A percentile compares a stretch with the other conserved stretches of the same genome.
These are phyloP conservation scores for Kwoniella pini DNA, from an alignment of 768 basidiomycete genomes.

Conservation along the genomic window DNA sequence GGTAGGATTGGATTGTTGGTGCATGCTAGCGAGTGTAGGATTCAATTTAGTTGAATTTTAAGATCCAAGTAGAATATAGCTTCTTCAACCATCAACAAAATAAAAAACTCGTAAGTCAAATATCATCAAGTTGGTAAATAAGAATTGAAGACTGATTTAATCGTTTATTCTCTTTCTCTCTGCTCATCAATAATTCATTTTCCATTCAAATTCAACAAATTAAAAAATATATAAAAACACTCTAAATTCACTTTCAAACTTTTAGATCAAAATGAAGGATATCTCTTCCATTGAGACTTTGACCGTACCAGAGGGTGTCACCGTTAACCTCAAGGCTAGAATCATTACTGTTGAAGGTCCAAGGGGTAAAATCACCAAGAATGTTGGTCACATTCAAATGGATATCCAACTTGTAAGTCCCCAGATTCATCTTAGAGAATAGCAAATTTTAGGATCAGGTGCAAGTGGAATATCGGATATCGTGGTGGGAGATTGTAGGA, in stretches of 20 bases:
- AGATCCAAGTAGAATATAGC: not conserved
- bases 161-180: not conserved
- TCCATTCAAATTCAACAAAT: too few relatives aligned
- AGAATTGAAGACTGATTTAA: not conserved
- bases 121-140: not conserved
- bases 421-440: too few relatives aligned
- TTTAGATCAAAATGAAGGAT: conserved; percentile 53
- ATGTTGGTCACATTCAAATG: conserved; percentile 62
- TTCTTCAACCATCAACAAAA: conserved; percentile 22
- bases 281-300: conserved; percentile 54
- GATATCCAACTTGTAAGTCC: conserved; percentile 55
- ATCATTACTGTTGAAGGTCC: conserved; percentile 89
- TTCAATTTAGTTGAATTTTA: not conserved
- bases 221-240: not conserved
- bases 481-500: too few relatives aligned
- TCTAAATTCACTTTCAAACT: not conserved
- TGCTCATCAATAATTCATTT: not conserved
- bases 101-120: conserved; percentile 15
- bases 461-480: not conserved
- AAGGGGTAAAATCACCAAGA: conserved; percentile 79
- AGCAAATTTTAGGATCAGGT: not conserved
- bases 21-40: not conserved
- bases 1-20: not conserved
- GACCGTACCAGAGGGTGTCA: conserved; percentile 65
- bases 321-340: conserved; percentile 84